These are phyloP conservation scores for Escallonia herrerae DNA, from an alignment of 129 eudicot genomes.

Conservation along the genomic window DNA sequence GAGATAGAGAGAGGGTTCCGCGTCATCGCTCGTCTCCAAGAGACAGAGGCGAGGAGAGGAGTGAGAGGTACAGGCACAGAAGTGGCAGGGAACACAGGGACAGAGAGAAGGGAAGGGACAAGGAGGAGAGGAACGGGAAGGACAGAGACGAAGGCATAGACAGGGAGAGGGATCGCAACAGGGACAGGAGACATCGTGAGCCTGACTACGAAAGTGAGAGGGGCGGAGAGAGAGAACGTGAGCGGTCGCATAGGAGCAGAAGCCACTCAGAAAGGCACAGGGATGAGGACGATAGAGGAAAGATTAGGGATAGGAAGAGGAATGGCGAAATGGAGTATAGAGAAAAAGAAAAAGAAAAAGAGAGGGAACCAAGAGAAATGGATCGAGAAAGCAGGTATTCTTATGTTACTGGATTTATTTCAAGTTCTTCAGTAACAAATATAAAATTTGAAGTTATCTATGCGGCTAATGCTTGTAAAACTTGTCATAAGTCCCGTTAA, in stretches of 20 bases:
- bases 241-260: slow-evolving; percentile 27
- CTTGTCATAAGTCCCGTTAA: too few species aligned
- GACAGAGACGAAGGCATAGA: slow-evolving; percentile 37
- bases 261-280: slow-evolving; percentile 45
- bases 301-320: slow-evolving; percentile 31
- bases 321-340: slow-evolving; percentile 19
- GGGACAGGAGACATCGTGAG: slow-evolving; percentile 28
- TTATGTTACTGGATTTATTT: not conserved
- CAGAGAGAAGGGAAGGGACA: slow-evolving; percentile 30
- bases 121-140: slow-evolving; percentile 45
- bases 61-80: slow-evolving; percentile 53
- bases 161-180: slow-evolving; percentile 19
- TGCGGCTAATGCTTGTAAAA: too few species aligned
- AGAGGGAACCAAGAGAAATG: slow-evolving; percentile 42
- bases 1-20: slow-evolving; percentile 47
- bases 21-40: slow-evolving; percentile 53
- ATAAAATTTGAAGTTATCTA: too few species aligned
- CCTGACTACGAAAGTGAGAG: slow-evolving; percentile 36
- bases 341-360: slow-evolving; percentile 46
- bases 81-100: slow-evolving; percentile 61
- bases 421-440: too few species aligned
- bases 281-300: slow-evolving; percentile 45
- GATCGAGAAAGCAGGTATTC: slow-evolving; percentile 63
- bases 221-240: slow-evolving; percentile 40
- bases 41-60: slow-evolving; percentile 55